A percentile compares a stretch with the other conserved stretches of the same genome.
Evolutionary conservation across 345 rosid genomes (phyloP).

Genomic region (Aegle marmelos): DNA sequence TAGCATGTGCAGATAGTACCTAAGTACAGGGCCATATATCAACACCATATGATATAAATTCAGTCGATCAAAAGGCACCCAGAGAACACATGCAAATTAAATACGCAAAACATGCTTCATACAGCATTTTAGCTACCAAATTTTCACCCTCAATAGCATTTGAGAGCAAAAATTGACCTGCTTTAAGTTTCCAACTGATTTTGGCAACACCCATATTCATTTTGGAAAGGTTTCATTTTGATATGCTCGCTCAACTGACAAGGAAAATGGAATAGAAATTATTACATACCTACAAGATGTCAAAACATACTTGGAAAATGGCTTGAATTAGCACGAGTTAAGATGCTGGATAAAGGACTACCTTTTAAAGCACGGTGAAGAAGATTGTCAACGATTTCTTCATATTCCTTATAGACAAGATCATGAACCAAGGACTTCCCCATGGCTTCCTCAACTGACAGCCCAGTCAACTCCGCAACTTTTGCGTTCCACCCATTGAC

Average conservation of each 20-base stretch:
- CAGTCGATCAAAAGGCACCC: background rate
- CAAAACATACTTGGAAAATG: background rate
- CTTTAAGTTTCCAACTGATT: background rate
- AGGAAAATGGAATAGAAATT: constrained; percentile 1
- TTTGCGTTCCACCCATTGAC: constrained; percentile 97
- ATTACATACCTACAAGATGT: constrained; percentile 8
- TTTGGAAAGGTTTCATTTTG: background rate
- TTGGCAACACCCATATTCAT: background rate
- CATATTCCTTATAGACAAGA: constrained; percentile 70
- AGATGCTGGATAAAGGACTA: constrained; percentile 28
- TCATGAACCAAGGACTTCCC: constrained; percentile 87
- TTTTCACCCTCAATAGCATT: background rate
- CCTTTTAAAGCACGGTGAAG: constrained; percentile 76
- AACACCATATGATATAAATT: background rate
- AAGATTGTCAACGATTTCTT: constrained; percentile 72
- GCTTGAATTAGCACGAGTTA: background rate
- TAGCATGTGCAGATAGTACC: background rate
- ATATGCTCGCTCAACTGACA: constrained; percentile 7
- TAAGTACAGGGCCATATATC: background rate
- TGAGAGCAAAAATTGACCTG: background rate
- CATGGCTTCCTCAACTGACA: constrained; percentile 91
- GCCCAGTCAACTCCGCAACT: constrained; percentile 85
- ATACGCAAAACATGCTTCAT: background rate
- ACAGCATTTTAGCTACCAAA: background rate
- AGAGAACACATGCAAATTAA: background rate